These are phyloP conservation scores for Globisporangium irregulare DNA, from an alignment of 352 stramenopile genomes.

Conservation along the genomic window DNA sequence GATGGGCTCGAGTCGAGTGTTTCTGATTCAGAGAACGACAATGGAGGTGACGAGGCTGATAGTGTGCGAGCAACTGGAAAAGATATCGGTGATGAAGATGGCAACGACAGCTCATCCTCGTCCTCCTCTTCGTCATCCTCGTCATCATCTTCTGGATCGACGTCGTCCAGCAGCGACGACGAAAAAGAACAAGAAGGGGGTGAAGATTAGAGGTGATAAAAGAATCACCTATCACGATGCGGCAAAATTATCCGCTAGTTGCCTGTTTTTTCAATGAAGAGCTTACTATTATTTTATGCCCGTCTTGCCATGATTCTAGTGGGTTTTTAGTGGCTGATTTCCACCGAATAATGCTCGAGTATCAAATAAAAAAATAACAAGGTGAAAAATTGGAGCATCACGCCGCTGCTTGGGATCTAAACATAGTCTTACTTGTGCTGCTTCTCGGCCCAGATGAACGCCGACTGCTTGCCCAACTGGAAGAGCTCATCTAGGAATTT, in stretches of 20 bases:
- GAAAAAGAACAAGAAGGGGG: constrained; percentile 17
- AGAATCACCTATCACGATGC: not conserved
- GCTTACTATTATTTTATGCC: not conserved
- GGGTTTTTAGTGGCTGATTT: not conserved
- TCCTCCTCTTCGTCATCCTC: constrained; percentile 45
- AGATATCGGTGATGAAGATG: constrained; percentile 25
- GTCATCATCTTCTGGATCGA: constrained; percentile 31
- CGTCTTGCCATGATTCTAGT: not conserved
- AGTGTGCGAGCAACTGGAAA: not conserved
- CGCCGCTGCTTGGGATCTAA: not conserved
- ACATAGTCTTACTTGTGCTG: not conserved
- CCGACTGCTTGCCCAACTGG: constrained; percentile 45
- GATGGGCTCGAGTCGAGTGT: not conserved
- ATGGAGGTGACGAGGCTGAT: not conserved
- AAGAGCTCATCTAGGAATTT: constrained; percentile 68
- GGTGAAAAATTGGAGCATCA: not conserved
- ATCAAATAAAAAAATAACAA: not conserved
- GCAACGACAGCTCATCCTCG: constrained; percentile 50
- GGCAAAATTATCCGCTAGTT: not conserved
- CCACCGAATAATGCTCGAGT: not conserved
- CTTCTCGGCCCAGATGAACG: constrained; percentile 45
- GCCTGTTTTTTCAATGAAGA: not conserved
- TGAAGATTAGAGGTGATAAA: not conserved
- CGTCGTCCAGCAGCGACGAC: constrained; percentile 47
- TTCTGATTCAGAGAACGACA: constrained; percentile 4